Evolutionary conservation across 495 filamentous ascomycete genomes (phyloP).

Genomic region (Massariosphaeria phaeospora): DNA sequence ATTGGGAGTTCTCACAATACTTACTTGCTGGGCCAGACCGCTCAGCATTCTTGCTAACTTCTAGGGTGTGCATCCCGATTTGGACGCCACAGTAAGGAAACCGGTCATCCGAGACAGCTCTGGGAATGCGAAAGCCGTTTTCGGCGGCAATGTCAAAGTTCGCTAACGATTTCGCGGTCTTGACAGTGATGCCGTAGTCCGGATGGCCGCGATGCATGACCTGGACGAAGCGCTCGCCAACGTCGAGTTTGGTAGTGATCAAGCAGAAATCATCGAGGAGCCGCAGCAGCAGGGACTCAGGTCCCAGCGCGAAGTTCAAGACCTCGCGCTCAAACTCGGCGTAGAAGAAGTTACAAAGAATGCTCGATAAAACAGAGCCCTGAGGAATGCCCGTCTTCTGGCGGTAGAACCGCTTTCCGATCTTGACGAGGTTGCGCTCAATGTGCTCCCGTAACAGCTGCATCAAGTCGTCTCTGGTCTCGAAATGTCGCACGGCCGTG

Average conservation of each 20-base stretch:
- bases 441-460: slow-evolving; percentile 71
- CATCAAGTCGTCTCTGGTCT: slow-evolving; percentile 57
- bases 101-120: slow-evolving; percentile 30
- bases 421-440: slow-evolving; percentile 73
- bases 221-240: slow-evolving; percentile 66
- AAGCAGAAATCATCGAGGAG: slow-evolving; percentile 91
- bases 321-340: slow-evolving; percentile 70
- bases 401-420: slow-evolving; percentile 83
- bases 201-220: slow-evolving; percentile 75
- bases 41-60: slow-evolving; percentile 60
- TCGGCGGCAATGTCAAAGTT: slow-evolving; percentile 61
- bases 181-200: slow-evolving; percentile 74
- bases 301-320: slow-evolving; percentile 58
- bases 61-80: slow-evolving; percentile 72
- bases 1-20: slow-evolving; percentile 22
- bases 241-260: slow-evolving; percentile 61
- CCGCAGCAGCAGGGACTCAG: slow-evolving; percentile 65
- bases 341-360: slow-evolving; percentile 93
- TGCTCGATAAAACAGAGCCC: slow-evolving; percentile 77
- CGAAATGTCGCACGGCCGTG: slow-evolving; percentile 47
- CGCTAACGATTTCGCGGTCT: slow-evolving; percentile 70
- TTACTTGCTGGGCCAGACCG: slow-evolving; percentile 46
- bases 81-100: slow-evolving; percentile 87
- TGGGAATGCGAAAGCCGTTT: slow-evolving; percentile 7
- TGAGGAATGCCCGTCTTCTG: slow-evolving; percentile 90